Base-by-base conservation (phyloP, 202 grass and related monocot genomes). In the Zoysia matrella region DNA sequence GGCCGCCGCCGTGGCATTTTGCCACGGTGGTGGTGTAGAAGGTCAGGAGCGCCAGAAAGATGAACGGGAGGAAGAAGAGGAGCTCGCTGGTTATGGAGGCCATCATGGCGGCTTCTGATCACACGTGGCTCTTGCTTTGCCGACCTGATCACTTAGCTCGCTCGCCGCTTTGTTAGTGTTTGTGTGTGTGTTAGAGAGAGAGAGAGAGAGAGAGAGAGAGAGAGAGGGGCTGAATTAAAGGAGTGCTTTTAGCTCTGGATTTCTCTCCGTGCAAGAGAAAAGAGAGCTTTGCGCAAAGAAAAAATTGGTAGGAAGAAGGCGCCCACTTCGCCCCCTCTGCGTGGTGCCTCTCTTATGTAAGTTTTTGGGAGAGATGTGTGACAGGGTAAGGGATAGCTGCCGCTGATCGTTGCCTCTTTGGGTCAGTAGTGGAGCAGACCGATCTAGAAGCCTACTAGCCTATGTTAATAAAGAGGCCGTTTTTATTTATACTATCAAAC, bases 41-140 rank as follows among this genome's bases (percentile, higher is more conserved):
- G 78, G 90, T 82, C 84, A 95, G 88, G 52, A 98, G 83, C 12
- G 91, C 83, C 62, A 93, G 50, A 10, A 98, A 88, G 76, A 89
- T 8, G 74, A 89, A 85, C 11, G 91, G 78, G 61, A 94, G 86
- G 91, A 90, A 88, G 84, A 95, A 88, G 73, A 92, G 88, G 60
- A 98, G 83, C 79, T 90, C 84, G 75, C 79, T 83, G 55, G 76
- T 82, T 49, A 92, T 89, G 74, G 83, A 76, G 48, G 79, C 80
- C 78, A 86, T 79, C 83, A 91, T 89, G 84, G 84, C 79, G 83
- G 6, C 73, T 75, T 8, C 67, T 57, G 55, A 60, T 62, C 79
- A 6, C 54, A 57, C 5, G 22, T 22, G 22, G 22, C 22, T 22
- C 22, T 22, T 16, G 73, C 83, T 58, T 65, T 67, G 76, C 57